phyloP scores from a whole-genome alignment of 2,329 filamentous ascomycete species.

The Dactylellina haptotyla region DNA sequence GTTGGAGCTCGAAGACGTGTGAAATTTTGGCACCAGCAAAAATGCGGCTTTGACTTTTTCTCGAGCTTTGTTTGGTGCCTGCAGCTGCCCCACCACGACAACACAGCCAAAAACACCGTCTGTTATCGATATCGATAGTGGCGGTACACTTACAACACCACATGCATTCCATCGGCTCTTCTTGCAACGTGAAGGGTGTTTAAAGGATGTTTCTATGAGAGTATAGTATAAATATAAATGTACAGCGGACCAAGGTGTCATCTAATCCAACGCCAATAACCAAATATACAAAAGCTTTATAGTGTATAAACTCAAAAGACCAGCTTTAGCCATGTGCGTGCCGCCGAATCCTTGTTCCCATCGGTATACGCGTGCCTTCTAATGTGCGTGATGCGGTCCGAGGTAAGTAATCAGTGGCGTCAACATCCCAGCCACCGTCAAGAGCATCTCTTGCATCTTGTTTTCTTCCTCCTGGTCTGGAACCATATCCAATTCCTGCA shows the following conservation, averaged over 20 bases:
- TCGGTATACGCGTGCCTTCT: background rate
- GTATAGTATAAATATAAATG: too few species aligned
- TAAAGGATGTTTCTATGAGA: background rate
- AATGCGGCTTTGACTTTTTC: slow-evolving; percentile 54
- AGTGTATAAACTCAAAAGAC: background rate
- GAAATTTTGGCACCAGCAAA: slow-evolving; percentile 52
- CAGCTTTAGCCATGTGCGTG: slow-evolving; percentile 1
- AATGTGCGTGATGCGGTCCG: slow-evolving; percentile 51
- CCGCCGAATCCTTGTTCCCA: background rate
- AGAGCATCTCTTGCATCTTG: slow-evolving; percentile 43
- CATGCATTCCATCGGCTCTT: background rate
- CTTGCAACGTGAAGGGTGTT: background rate
- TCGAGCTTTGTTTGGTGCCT: slow-evolving; percentile 50
- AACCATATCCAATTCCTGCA: slow-evolving; percentile 56
- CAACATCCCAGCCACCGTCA: slow-evolving; percentile 46
- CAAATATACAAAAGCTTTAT: background rate
- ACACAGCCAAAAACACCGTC: slow-evolving; percentile 31
- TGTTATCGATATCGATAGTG: slow-evolving; percentile 48
- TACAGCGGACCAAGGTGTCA: background rate
- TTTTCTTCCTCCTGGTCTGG: slow-evolving; percentile 55
- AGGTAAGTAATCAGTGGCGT: slow-evolving; percentile 47
- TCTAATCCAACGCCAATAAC: slow-evolving; percentile 39
- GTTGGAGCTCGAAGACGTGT: slow-evolving; percentile 23
- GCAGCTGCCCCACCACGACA: slow-evolving; percentile 54
- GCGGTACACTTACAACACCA: slow-evolving; percentile 4